Evolutionary conservation across 768 basidiomycete species (phyloP), one percentile per base, ranked within the genome.

Genomic region (Suillus hirtellus): DNA sequence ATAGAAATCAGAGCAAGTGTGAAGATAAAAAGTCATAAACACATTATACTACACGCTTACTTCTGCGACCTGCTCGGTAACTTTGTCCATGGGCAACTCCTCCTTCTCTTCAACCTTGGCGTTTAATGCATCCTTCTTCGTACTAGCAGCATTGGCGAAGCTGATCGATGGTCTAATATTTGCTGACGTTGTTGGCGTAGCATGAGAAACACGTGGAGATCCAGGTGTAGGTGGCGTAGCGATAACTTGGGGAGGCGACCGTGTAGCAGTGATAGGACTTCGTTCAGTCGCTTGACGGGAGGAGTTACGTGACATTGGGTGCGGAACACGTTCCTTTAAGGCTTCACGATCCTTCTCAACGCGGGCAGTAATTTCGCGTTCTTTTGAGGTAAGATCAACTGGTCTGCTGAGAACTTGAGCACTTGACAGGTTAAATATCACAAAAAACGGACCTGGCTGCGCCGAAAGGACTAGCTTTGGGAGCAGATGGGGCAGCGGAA

Each of bases 401-500:
- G 96, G 95, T 69, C 91, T 93, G 37, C 61, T n/a, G 37, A 46
- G 47, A 4, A 35, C 8, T 44, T 76, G 17, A 64, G 61, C 64
- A 66, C 15, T 31, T 55, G 17, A 14, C 50, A 50, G 31, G 15
- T 60, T 31, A 37, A 24, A 52, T 56, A 60, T 52, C 34, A 17
- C n/a, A 31, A 21, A 46, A 68, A 21, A 74, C 84, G 56, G 68
- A 92, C 92, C 79, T 89, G 42, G 96, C 96, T 60, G 83, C 82
- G 56, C 96, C 97, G 71, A 99, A 99, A 7, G 96, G 96, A 73
- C 84, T 95, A 64, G 89, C 71, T 42, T 86, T 77, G 42, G 80
- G 71, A 6, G 80, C 68, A 24, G 75, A 71, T n/a, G 71, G 66
- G 52, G 73, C 74, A 42, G 80, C 65, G 59, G 79, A 73, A 17